phyloP scores from a whole-genome alignment of 495 filamentous ascomycete genomes.

The Neurospora tetraspora region DNA sequence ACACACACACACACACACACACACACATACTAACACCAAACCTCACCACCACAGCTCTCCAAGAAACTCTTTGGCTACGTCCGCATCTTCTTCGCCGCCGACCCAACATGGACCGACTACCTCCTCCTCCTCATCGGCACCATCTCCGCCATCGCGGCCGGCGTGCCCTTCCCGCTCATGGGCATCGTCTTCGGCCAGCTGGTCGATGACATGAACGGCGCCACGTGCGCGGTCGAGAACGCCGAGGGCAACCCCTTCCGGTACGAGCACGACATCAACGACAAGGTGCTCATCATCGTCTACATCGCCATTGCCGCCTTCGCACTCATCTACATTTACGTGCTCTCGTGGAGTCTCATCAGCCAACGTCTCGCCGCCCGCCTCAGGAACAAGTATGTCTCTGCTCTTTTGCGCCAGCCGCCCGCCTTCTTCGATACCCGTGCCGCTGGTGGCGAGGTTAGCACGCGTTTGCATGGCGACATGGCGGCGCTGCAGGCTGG shows the following conservation, averaged over 20 bases:
- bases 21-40: not conserved
- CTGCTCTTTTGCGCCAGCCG: constrained; percentile 48
- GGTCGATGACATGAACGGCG: constrained; percentile 52
- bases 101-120: constrained; percentile 34
- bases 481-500: constrained; percentile 50
- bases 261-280: constrained; percentile 39
- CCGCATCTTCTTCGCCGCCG: constrained; percentile 18
- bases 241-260: constrained; percentile 10
- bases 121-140: constrained; percentile 39
- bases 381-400: constrained; percentile 48
- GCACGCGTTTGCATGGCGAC: constrained; percentile 48
- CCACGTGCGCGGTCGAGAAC: constrained; percentile 34
- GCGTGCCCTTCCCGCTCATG: constrained; percentile 56
- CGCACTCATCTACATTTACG: constrained; percentile 45
- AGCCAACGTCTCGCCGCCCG: constrained; percentile 52
- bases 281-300: constrained; percentile 48
- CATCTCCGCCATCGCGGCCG: constrained; percentile 47
- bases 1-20: not conserved
- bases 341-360: constrained; percentile 48
- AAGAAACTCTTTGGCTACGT: constrained; percentile 5
- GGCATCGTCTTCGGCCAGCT: constrained; percentile 59
- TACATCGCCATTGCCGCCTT: constrained; percentile 54
- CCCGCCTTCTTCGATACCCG: constrained; percentile 49
- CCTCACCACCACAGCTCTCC: not conserved
- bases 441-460: constrained; percentile 44